phyloP scores from a whole-genome alignment of 805 yeast genomes.

The Nakazawaea ernobii region DNA sequence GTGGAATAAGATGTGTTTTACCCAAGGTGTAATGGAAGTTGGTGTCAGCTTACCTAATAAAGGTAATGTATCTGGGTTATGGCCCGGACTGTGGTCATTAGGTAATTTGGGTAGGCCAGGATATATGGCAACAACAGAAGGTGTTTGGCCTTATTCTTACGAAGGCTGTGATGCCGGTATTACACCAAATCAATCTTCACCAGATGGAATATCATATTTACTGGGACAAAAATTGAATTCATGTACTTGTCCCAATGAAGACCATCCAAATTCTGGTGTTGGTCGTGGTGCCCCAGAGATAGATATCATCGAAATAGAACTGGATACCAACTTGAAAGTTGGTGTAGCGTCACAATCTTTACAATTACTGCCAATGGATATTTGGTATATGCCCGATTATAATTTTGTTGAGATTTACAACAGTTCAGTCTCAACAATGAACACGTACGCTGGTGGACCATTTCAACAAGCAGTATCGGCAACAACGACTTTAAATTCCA shows the following conservation, averaged over 20 bases:
- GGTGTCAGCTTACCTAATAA: conserved; percentile 75
- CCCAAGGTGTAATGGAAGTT: conserved; percentile 75
- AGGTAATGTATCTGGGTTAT: conserved; percentile 74
- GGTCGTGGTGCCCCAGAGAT: conserved; percentile 98
- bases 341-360: conserved; percentile 89
- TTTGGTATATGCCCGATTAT: conserved; percentile 92
- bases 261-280: conserved; percentile 80
- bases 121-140: conserved; percentile 78
- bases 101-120: conserved; percentile 95
- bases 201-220: conserved; percentile 82
- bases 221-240: conserved; percentile 76
- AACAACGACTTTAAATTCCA: conserved; percentile 65
- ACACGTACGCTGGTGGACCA: conserved; percentile 89
- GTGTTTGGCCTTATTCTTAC: conserved; percentile 93
- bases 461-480: conserved; percentile 90
- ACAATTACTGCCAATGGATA: conserved; percentile 91
- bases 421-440: conserved; percentile 66
- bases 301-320: conserved; percentile 85
- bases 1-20: conserved; percentile 89
- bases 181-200: conserved; percentile 86
- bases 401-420: conserved; percentile 71
- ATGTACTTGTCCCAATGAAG: conserved; percentile 79
- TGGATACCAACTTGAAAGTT: conserved; percentile 39
- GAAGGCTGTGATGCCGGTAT: conserved; percentile 89
- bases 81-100: conserved; percentile 97